Percentiles rank a stretch among this genome's conserved stretches.
Conservation (phyloP, 495 filamentous ascomycete genomes). For the Aspergillus wentii region DNA sequence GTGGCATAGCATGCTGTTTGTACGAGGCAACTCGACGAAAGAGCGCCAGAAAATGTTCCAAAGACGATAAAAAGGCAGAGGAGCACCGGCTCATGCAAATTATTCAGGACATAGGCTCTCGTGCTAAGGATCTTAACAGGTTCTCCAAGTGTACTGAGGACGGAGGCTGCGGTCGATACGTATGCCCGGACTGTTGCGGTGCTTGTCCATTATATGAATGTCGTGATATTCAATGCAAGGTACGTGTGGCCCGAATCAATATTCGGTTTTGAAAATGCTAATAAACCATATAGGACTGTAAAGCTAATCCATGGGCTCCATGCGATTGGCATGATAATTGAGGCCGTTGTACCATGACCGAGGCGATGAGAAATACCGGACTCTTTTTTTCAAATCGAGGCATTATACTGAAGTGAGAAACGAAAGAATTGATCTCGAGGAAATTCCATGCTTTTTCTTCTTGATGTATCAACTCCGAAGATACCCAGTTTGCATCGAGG, state of each 20-base stretch:
- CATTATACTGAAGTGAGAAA: too few species aligned
- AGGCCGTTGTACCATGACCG: too few species aligned
- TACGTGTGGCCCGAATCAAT: too few species aligned
- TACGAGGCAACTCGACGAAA: slow-evolving; percentile 2
- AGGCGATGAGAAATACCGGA: too few species aligned
- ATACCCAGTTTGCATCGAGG: too few species aligned
- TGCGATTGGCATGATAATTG: slow-evolving; percentile 23
- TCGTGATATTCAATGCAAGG: slow-evolving; percentile 26
- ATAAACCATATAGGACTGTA: slow-evolving; percentile 21
- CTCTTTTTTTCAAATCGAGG: too few species aligned
- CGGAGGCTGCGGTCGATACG: slow-evolving; percentile 18
- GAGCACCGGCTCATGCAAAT: slow-evolving; percentile 4
- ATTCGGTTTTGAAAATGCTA: too few species aligned
- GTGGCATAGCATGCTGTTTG: slow-evolving; percentile 15
- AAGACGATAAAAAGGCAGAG: not conserved
- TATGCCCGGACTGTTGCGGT: slow-evolving; percentile 29
- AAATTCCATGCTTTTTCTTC: too few species aligned
- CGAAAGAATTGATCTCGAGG: too few species aligned
- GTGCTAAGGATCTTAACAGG: slow-evolving; percentile 12
- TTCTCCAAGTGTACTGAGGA: slow-evolving; percentile 20
- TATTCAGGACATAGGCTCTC: slow-evolving; percentile 8
- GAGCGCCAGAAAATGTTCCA: not conserved
- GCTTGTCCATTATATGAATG: slow-evolving; percentile 23
- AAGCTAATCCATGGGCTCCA: slow-evolving; percentile 15
- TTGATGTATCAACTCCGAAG: too few species aligned